Base-by-base conservation (phyloP, 1,284 basidiomycete genomes). In the Volvariella volvacea region DNA sequence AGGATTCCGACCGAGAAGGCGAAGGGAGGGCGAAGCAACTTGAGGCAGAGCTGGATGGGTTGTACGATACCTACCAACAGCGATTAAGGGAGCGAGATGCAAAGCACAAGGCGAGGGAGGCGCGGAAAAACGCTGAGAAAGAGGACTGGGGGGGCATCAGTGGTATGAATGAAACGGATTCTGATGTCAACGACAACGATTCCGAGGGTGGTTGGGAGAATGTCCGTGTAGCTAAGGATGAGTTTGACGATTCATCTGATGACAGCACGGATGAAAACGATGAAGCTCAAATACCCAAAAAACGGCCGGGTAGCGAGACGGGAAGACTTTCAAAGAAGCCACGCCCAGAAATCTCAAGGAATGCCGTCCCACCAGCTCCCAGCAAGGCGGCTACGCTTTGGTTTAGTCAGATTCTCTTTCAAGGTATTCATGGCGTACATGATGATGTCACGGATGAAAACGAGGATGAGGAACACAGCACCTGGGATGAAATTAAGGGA, bases 371-470 rank as follows among this genome's bases (percentile, higher is more conserved):
- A 48, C 50, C 62, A 1, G 55, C 64, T n/a, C 53, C 63, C 8
- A 80, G 71, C 51, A 70, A 71, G 37, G 70, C 73, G 30, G 67
- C 83, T 0, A 68, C 78, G 52, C 55, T 98, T 16, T 99, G 96
- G 96, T 99, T 99, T 64, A 88, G 92, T 57, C 96, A 98, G 63
- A 86, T 88, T 42, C 66, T 97, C 41, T 99, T 99, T 72, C 77
- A 83, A 48, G 87, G 76, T n/a, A 59, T 90, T 4, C 25, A 28
- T 28, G 6, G 12, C 25, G 25, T 6, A 28, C 25, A n/a, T n/a
- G 80, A 79, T 21, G 73, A 74, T 22, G 46, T 59, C 9, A 71
- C 75, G 36, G 68, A 72, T n/a, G 58, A 68, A 9, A 63, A 63
- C 9, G 66, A 63, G 34, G 64, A 65, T 1, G 67, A 68, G 14